phyloP scores from a whole-genome alignment of 345 rosid species.

The Eucalyptus virginea region DNA sequence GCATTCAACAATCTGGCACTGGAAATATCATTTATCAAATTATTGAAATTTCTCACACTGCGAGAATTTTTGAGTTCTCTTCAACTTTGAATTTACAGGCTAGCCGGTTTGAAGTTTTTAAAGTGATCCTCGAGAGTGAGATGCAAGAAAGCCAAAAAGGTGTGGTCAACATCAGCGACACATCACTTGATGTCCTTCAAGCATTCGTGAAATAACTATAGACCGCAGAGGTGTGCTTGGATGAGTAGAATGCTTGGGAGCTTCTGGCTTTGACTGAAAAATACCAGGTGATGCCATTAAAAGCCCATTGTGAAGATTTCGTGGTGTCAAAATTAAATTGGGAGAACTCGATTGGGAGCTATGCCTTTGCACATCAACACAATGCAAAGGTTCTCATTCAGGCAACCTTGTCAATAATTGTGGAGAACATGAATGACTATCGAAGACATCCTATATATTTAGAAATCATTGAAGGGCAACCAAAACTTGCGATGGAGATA shows the following conservation, averaged over 20 bases:
- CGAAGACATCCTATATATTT: slow-evolving; percentile 44
- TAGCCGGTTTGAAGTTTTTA: slow-evolving; percentile 65
- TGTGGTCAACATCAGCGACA: slow-evolving; percentile 56
- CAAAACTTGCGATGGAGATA: slow-evolving; percentile 50
- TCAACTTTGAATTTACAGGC: slow-evolving; percentile 8
- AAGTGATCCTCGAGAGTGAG: slow-evolving; percentile 81
- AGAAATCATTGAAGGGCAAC: slow-evolving; percentile 46
- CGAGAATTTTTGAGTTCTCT: too few relatives aligned
- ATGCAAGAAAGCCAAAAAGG: slow-evolving; percentile 70
- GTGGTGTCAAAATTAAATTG: slow-evolving; percentile 57
- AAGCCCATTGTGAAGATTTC: slow-evolving; percentile 61
- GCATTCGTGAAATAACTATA: slow-evolving; percentile 54
- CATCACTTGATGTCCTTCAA: slow-evolving; percentile 46
- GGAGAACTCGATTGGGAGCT: slow-evolving; percentile 60
- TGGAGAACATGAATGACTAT: slow-evolving; percentile 66
- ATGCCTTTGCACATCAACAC: slow-evolving; percentile 78
- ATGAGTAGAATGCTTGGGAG: slow-evolving; percentile 66
- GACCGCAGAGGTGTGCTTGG: slow-evolving; percentile 63
- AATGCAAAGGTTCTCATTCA: slow-evolving; percentile 53
- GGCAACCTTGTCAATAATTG: slow-evolving; percentile 40
- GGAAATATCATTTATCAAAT: too few relatives aligned
- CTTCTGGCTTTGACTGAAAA: slow-evolving; percentile 70
- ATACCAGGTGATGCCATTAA: slow-evolving; percentile 47
- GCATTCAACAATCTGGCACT: too few relatives aligned
- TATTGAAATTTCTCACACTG: too few relatives aligned